These are phyloP conservation scores for Lactarius sanguifluus DNA, from an alignment of 768 basidiomycete species.

Conservation along the genomic window DNA sequence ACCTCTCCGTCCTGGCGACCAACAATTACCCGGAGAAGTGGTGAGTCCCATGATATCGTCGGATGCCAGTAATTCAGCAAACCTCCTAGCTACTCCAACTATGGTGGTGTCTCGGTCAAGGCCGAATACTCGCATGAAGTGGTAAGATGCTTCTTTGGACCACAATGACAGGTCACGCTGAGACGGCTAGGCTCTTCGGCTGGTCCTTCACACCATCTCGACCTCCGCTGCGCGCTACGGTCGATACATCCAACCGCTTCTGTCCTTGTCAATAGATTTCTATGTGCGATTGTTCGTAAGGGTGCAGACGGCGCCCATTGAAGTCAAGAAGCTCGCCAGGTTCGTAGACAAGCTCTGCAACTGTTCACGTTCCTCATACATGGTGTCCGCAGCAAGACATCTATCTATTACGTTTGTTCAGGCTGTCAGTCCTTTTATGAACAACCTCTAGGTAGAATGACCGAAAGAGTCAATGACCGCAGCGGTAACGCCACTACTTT, in stretches of 20 bases:
- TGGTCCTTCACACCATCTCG: slow-evolving; percentile 85
- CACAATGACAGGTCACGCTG: slow-evolving; percentile 4
- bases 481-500: slow-evolving; percentile 57
- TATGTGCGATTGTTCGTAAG: slow-evolving; percentile 92
- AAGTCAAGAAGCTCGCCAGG: slow-evolving; percentile 84
- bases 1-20: slow-evolving; percentile 90
- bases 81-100: slow-evolving; percentile 78
- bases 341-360: slow-evolving; percentile 40
- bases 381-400: slow-evolving; percentile 63
- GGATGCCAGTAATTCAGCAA: not conserved
- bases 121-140: slow-evolving; percentile 96
- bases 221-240: slow-evolving; percentile 91
- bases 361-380: slow-evolving; percentile 7
- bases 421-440: slow-evolving; percentile 80
- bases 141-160: slow-evolving; percentile 44
- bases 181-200: slow-evolving; percentile 71
- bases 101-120: slow-evolving; percentile 86
- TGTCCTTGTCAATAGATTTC: slow-evolving; percentile 95
- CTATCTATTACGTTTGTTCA: slow-evolving; percentile 80
- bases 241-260: slow-evolving; percentile 82
- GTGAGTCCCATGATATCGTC: slow-evolving; percentile 40
- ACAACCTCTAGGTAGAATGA: slow-evolving; percentile 79
- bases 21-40: slow-evolving; percentile 97
- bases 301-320: slow-evolving; percentile 65
- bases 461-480: slow-evolving; percentile 57